phyloP scores from a whole-genome alignment of 2,329 filamentous ascomycete genomes.

The Fusarium hainanense region DNA sequence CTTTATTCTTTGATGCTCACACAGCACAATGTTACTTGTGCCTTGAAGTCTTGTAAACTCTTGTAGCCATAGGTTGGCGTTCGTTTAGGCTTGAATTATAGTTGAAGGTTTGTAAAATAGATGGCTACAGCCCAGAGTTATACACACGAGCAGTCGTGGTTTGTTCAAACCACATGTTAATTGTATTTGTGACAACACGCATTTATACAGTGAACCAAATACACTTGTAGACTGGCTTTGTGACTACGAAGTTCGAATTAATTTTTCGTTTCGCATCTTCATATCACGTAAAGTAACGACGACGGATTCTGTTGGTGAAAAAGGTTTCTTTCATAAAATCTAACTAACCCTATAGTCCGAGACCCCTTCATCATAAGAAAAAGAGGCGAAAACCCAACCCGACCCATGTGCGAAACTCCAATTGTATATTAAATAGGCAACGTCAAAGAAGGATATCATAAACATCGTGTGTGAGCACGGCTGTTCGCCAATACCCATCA shows the following conservation, averaged over 20 bases:
- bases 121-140: not conserved
- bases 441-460: not conserved
- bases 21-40: conserved; percentile 1
- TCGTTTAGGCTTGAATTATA: conserved; percentile 1
- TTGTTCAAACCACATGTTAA: not conserved
- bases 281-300: too few relatives aligned
- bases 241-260: too few relatives aligned
- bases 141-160: not conserved
- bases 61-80: conserved; percentile 25
- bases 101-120: not conserved
- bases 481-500: not conserved
- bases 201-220: not conserved
- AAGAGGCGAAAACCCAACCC: conserved; percentile 3
- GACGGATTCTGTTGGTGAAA: too few relatives aligned
- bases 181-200: not conserved
- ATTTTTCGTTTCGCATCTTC: not conserved
- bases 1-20: conserved; percentile 6
- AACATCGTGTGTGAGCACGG: not conserved
- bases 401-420: conserved; percentile 32
- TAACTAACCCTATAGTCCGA: conserved; percentile 6
- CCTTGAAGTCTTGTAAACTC: not conserved
- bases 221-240: not conserved
- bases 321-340: not conserved
- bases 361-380: conserved; percentile 8
- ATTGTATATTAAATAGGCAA: conserved; percentile 6